These are phyloP conservation scores for Darksidea phi DNA, from an alignment of 495 filamentous ascomycete genomes.

Conservation along the genomic window DNA sequence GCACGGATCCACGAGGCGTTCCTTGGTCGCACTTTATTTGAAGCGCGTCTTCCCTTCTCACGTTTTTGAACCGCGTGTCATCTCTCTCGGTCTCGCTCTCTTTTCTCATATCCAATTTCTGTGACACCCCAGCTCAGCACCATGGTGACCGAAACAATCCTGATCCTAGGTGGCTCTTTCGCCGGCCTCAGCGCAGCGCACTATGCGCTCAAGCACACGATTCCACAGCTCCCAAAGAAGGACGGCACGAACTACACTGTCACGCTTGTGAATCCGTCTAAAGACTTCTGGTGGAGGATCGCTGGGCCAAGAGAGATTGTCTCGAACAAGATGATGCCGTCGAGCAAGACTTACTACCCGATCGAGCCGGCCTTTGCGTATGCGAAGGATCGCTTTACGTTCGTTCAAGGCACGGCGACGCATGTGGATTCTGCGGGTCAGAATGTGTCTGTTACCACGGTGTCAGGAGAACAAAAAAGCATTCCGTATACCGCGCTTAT, in stretches of 20 bases:
- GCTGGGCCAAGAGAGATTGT: constrained; percentile 50
- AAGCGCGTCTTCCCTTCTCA: background rate
- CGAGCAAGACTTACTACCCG: constrained; percentile 49
- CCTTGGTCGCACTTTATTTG: background rate
- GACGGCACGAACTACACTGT: constrained; percentile 47
- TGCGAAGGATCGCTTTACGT: constrained; percentile 54
- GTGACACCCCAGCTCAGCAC: constrained; percentile 9
- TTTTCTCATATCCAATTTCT: background rate
- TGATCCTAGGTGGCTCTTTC: constrained; percentile 65
- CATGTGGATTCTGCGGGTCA: constrained; percentile 46
- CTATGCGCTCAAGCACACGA: constrained; percentile 54
- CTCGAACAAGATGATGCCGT: constrained; percentile 45
- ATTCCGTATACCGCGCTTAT: constrained; percentile 33
- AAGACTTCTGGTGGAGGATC: constrained; percentile 54
- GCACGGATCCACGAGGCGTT: background rate
- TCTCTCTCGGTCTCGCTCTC: background rate
- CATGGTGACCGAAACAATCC: constrained; percentile 42
- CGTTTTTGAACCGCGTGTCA: background rate
- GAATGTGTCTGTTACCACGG: constrained; percentile 32
- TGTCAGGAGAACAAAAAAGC: constrained; percentile 11
- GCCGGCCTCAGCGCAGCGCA: constrained; percentile 61
- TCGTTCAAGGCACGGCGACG: constrained; percentile 56
- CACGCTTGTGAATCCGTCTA: constrained; percentile 56
- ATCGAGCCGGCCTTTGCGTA: constrained; percentile 54
- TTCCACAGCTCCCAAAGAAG: constrained; percentile 41